These are phyloP conservation scores for Fraxinus angustifolia DNA, from an alignment of 305 asterid genomes.

Conservation along the genomic window DNA sequence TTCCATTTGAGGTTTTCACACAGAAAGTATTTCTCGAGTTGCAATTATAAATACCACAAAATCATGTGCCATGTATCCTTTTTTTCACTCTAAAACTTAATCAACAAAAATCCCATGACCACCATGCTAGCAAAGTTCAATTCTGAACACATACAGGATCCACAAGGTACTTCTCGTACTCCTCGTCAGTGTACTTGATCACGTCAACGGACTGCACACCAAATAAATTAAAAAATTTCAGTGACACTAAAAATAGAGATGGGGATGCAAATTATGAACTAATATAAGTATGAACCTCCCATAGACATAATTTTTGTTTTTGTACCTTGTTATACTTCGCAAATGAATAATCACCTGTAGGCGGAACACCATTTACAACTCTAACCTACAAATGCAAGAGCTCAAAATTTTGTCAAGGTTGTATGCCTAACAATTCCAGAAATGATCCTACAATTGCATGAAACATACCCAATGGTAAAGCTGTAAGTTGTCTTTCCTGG, in stretches of 20 bases:
- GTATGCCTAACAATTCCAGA: not conserved
- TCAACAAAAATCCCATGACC: not conserved
- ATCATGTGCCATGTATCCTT: not conserved
- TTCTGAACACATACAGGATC: constrained; percentile 59
- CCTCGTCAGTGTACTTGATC: constrained; percentile 86
- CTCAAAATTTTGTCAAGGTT: constrained; percentile 6
- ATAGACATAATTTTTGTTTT: not conserved
- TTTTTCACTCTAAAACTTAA: not conserved
- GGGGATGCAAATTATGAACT: not conserved
- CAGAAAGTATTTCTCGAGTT: not conserved
- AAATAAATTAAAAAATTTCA: constrained; percentile 21
- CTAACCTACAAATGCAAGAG: constrained; percentile 60
- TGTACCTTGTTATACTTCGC: constrained; percentile 89
- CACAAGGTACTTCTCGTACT: constrained; percentile 74
- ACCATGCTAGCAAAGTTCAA: constrained; percentile 4
- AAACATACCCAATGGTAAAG: constrained; percentile 87
- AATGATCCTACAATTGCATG: constrained; percentile 7
- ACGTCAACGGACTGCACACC: constrained; percentile 82
- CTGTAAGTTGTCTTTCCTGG: constrained; percentile 79
- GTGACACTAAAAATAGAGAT: constrained; percentile 13
- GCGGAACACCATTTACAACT: constrained; percentile 87
- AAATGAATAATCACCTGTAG: constrained; percentile 90
- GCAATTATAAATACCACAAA: not conserved
- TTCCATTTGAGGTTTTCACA: not conserved
- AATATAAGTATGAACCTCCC: constrained; percentile 2